Base-by-base conservation (phyloP, 2,329 filamentous ascomycete species). In the Trichoderma sp. region DNA sequence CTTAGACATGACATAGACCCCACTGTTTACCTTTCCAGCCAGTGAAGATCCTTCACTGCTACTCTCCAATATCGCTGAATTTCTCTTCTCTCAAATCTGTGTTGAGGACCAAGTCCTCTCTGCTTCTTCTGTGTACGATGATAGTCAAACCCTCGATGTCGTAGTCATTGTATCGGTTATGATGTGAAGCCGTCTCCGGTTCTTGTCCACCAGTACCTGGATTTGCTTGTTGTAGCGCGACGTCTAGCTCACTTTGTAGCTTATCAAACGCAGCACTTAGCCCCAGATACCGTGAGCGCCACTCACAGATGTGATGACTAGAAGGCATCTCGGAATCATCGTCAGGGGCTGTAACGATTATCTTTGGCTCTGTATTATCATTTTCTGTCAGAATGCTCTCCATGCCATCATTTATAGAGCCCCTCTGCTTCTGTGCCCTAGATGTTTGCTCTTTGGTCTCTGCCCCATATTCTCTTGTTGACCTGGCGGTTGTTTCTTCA, bases 91-190 rank as follows among this genome's bases (percentile, higher is more conserved):
- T 63, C 74, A 85, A 76, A 73, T 85, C 81, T 3, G 84, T 85
- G 66, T 83, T 84, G 72, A 86, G 83, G 58, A 86, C 80, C 73
- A 86, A 72, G 70, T 87, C 84, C 59, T 85, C 83, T 74, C 80
- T 83, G 55, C 81, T 80, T 72, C 76, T 82, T 72, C 84, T 76
- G 75, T 85, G 85, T 75, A 87, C 77, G 58, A 85, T 81, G 69
- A 86, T 82, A 6, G 84, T 86, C 63, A 86, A 73, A 13, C 83
- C 83, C 69, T 84, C 79, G 34, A 86, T 81, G 18, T 80, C 81
- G 56, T 82, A 71, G 28, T 82, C 79, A 18, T 78, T 78, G 43
- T 67, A 71, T 13, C 65, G 66, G n/a, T 69, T 39, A 14, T 70
- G 68, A 1, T 59, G 39, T 3, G 63, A 61, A 18, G 39, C 24